Percentiles rank a stretch among this genome's conserved stretches.
phyloP scores from a whole-genome alignment of 495 filamentous ascomycete genomes.

The Neohortaea acidophila region DNA sequence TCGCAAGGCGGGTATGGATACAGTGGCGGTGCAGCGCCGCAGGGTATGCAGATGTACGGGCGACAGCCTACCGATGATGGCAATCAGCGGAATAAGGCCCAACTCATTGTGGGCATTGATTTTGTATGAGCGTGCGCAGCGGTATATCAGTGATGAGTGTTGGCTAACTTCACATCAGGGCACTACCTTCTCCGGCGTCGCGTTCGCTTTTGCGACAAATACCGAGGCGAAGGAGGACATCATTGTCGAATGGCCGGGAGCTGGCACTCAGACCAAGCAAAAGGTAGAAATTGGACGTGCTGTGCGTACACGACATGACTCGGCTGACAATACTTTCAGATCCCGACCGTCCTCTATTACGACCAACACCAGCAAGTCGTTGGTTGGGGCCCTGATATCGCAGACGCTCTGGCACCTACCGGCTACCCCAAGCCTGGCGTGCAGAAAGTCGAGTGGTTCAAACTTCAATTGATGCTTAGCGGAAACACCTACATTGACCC shows the following conservation, averaged over 20 bases:
- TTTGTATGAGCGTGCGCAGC: conserved; percentile 53
- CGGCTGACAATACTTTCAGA: conserved; percentile 29
- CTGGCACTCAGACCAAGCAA: conserved; percentile 61
- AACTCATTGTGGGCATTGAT: conserved; percentile 68
- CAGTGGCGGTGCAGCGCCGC: not conserved
- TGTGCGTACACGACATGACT: not conserved
- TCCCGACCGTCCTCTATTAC: conserved; percentile 61
- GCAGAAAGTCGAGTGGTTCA: conserved; percentile 69
- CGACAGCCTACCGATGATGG: conserved; percentile 73
- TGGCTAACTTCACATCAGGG: conserved; percentile 32
- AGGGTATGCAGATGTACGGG: conserved; percentile 9
- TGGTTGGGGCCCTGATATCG: conserved; percentile 63
- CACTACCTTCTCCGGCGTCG: conserved; percentile 61
- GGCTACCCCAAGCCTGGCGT: conserved; percentile 62
- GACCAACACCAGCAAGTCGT: conserved; percentile 65
- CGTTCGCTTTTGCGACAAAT: conserved; percentile 61
- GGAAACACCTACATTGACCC: conserved; percentile 68
- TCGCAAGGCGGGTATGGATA: conserved; percentile 13
- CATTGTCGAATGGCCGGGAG: conserved; percentile 63
- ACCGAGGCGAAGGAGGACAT: conserved; percentile 67
- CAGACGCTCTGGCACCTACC: conserved; percentile 56
- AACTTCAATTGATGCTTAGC: conserved; percentile 61
- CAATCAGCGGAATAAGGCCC: conserved; percentile 62
- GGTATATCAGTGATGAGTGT: conserved; percentile 1
- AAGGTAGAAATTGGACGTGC: conserved; percentile 45